These are phyloP conservation scores for Sistotremastrum suecicum DNA, from an alignment of 768 basidiomycete genomes.

Conservation along the genomic window DNA sequence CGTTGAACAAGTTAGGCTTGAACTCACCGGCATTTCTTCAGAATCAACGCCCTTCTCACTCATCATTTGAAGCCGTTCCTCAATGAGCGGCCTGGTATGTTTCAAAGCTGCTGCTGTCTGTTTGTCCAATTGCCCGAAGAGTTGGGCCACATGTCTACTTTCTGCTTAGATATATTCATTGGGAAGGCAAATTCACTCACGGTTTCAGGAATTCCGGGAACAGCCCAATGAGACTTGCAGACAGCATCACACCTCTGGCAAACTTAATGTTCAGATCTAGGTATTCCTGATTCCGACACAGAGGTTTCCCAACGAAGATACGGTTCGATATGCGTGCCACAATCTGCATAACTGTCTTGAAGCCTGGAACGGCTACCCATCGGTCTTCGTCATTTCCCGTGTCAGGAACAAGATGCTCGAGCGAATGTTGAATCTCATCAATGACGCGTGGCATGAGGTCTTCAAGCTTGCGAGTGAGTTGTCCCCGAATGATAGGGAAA, in stretches of 20 bases:
- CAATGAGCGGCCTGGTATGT: constrained; percentile 17
- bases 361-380: constrained; percentile 13
- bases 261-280: constrained; percentile 17
- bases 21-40: constrained; percentile 20
- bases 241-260: constrained; percentile 14
- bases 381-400: too few relatives aligned
- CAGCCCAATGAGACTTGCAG: background rate
- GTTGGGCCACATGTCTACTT: too few relatives aligned
- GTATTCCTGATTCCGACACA: constrained; percentile 24
- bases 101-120: constrained; percentile 3
- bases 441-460: constrained; percentile 3
- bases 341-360: constrained; percentile 13
- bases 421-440: constrained; percentile 4
- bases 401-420: constrained; percentile 1
- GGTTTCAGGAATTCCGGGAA: constrained; percentile 11
- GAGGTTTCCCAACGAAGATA: constrained; percentile 20
- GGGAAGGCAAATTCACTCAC: background rate
- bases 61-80: constrained; percentile 13
- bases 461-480: constrained; percentile 7
- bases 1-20: background rate
- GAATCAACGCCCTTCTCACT: constrained; percentile 15
- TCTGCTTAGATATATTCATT: too few relatives aligned
- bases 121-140: too few relatives aligned
- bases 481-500: constrained; percentile 3
- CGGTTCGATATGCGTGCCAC: constrained; percentile 21